phyloP scores from a whole-genome alignment of 805 yeast genomes.

The Cyberlindnera bimundalis region DNA sequence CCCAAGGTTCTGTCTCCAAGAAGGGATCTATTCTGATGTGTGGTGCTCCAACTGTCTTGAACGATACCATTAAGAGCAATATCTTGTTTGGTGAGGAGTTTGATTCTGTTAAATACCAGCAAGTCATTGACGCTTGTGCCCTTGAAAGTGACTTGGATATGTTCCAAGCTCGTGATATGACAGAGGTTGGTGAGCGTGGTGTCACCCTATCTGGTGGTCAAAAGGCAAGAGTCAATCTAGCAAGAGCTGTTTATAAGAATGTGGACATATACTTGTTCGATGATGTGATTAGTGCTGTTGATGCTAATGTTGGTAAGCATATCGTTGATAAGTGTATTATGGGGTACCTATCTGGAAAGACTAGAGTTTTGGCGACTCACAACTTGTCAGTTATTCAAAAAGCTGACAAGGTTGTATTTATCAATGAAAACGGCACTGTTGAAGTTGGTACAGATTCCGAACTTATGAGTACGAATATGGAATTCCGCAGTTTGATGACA shows the following conservation, averaged over 20 bases:
- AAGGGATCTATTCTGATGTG: conserved; percentile 46
- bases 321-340: conserved; percentile 63
- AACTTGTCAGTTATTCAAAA: conserved; percentile 63
- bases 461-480: conserved; percentile 39
- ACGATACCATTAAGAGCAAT: conserved; percentile 84
- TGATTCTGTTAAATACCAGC: conserved; percentile 71
- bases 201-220: conserved; percentile 94
- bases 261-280: conserved; percentile 10
- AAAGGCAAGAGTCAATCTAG: conserved; percentile 87
- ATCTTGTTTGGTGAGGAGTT: conserved; percentile 79
- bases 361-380: conserved; percentile 79
- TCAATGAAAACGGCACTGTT: conserved; percentile 58
- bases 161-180: conserved; percentile 80
- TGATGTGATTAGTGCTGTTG: conserved; percentile 68
- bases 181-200: conserved; percentile 94
- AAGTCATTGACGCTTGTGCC: conserved; percentile 81
- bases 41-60: conserved; percentile 83
- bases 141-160: conserved; percentile 66
- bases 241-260: conserved; percentile 85
- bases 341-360: conserved; percentile 51
- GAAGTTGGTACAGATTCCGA: conserved; percentile 58
- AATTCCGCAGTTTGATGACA: conserved; percentile 48
- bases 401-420: conserved; percentile 66
- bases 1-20: conserved; percentile 44
- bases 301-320: conserved; percentile 70